Percentiles rank a stretch among this genome's conserved stretches.
phyloP scores from a whole-genome alignment of 2,329 filamentous ascomycete species.

The Fusarium proliferatum region DNA sequence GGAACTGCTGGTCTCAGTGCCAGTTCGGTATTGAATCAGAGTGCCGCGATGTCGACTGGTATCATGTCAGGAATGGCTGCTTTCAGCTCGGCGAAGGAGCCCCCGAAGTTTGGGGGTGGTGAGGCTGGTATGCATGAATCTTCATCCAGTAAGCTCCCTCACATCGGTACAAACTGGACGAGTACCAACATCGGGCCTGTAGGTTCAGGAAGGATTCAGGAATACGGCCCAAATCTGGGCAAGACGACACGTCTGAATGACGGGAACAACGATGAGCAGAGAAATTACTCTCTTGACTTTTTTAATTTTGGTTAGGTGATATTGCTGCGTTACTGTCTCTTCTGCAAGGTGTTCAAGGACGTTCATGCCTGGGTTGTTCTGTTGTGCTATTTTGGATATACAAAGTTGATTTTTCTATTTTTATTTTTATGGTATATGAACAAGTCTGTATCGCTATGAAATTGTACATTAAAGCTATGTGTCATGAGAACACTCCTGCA shows the following conservation, averaged over 20 bases:
- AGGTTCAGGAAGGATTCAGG: conserved; percentile 49
- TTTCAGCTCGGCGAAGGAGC: conserved; percentile 29
- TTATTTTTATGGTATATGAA: background rate
- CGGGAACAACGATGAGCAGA: conserved; percentile 25
- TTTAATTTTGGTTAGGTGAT: conserved; percentile 47
- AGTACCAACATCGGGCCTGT: conserved; percentile 16
- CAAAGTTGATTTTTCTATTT: background rate
- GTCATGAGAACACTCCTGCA: background rate
- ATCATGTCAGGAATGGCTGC: conserved; percentile 38
- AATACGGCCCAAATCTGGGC: conserved; percentile 47
- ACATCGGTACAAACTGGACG: conserved; percentile 29
- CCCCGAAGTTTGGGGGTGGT: background rate
- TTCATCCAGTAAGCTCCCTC: background rate
- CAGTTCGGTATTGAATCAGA: conserved; percentile 45
- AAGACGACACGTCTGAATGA: conserved; percentile 39
- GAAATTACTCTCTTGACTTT: conserved; percentile 55
- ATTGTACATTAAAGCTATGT: background rate
- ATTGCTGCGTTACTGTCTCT: background rate
- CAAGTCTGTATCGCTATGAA: background rate
- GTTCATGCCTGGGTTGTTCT: background rate
- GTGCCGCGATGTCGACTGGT: conserved; percentile 39
- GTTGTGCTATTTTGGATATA: background rate
- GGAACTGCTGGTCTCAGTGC: conserved; percentile 47
- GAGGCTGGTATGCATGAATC: background rate
- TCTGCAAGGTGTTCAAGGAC: conserved; percentile 19